These are phyloP conservation scores for Rhizopus stolonifer DNA, from an alignment of 371 early-diverging fungal genomes.

Conservation along the genomic window DNA sequence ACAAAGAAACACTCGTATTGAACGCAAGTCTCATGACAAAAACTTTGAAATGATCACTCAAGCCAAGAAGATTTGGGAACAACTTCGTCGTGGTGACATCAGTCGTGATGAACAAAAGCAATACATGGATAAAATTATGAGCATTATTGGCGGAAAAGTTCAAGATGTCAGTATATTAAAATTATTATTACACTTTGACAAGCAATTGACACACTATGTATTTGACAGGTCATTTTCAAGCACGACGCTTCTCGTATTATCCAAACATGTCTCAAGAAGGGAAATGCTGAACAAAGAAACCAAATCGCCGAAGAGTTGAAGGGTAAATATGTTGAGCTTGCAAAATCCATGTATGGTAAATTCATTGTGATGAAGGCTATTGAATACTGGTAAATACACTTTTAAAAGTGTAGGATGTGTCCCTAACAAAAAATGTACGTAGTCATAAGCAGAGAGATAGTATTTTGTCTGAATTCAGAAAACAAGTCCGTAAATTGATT, in stretches of 20 bases:
- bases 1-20: constrained; percentile 55
- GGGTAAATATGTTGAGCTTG: constrained; percentile 72
- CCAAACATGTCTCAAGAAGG: constrained; percentile 90
- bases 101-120: constrained; percentile 59
- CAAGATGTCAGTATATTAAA: constrained; percentile 62
- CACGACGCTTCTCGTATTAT: constrained; percentile 95
- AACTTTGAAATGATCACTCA: constrained; percentile 68
- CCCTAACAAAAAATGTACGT: too few relatives aligned
- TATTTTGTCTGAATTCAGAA: constrained; percentile 83
- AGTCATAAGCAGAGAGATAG: constrained; percentile 69
- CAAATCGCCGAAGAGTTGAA: constrained; percentile 80
- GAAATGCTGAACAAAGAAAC: constrained; percentile 75
- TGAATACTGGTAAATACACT: constrained; percentile 65
- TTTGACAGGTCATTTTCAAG: constrained; percentile 80
- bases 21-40: constrained; percentile 75
- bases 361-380: constrained; percentile 87
- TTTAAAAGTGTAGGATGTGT: too few relatives aligned
- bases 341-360: constrained; percentile 84
- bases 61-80: constrained; percentile 88
- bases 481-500: constrained; percentile 77
- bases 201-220: constrained; percentile 1
- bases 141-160: constrained; percentile 76
- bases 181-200: not conserved
- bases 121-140: constrained; percentile 81
- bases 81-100: constrained; percentile 74